Conservation (phyloP, 2,329 filamentous ascomycete species). For the Monosporascus sp. region DNA sequence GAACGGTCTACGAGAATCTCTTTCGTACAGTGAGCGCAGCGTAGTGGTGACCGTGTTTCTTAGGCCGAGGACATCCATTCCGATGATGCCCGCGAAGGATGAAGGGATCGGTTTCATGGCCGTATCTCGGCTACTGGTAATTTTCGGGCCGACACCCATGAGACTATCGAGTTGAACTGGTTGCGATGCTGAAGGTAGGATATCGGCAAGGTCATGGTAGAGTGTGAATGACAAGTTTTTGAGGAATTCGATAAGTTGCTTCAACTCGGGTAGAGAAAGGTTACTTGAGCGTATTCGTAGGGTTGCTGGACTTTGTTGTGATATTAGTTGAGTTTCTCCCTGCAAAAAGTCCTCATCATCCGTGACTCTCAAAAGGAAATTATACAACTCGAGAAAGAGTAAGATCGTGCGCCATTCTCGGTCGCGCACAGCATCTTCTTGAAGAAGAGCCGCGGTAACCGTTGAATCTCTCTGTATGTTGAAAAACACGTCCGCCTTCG, state of each 20-base stretch:
- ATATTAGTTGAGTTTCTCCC: constrained; percentile 39
- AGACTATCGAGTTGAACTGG: constrained; percentile 14
- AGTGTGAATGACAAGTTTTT: constrained; percentile 88
- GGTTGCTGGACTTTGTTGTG: constrained; percentile 33
- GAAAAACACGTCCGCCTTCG: constrained; percentile 37
- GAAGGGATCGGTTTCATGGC: constrained; percentile 10
- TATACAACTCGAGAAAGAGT: constrained; percentile 90
- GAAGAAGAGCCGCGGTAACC: constrained; percentile 20
- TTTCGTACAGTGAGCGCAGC: constrained; percentile 83
- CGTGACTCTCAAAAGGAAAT: constrained; percentile 85
- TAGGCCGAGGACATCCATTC: constrained; percentile 73
- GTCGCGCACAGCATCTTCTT: constrained; percentile 33
- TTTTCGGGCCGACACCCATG: constrained; percentile 13
- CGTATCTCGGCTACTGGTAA: constrained; percentile 5
- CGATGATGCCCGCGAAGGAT: constrained; percentile 47
- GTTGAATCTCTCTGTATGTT: constrained; percentile 25
- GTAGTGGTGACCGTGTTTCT: constrained; percentile 75
- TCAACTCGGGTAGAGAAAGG: constrained; percentile 66
- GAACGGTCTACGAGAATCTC: constrained; percentile 85
- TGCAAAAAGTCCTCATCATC: constrained; percentile 95
- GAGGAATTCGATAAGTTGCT: constrained; percentile 72
- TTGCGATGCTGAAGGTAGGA: constrained; percentile 29
- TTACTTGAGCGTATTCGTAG: constrained; percentile 58
- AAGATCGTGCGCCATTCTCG: constrained; percentile 86
- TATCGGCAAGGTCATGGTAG: constrained; percentile 74